A percentile compares a stretch with the other conserved stretches of the same genome.
Conservation (phyloP, 129 eudicot genomes). For the Helianthus tuberosus region DNA sequence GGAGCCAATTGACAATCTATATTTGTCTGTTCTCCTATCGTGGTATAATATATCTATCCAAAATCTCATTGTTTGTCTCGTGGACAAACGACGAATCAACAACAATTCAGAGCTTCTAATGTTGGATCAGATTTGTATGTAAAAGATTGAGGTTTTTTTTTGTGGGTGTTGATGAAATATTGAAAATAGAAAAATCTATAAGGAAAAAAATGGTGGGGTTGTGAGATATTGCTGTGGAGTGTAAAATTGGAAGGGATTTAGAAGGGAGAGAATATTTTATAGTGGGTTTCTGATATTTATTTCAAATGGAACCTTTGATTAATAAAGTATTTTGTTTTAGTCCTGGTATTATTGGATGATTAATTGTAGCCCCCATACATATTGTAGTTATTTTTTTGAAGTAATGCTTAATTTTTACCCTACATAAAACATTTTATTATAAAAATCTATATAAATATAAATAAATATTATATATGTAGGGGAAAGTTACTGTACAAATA, state of each 20-base stretch:
- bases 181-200: constrained; percentile 7
- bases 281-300: constrained; percentile 6
- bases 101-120: neutral
- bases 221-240: neutral
- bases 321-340: neutral
- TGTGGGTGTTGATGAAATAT: constrained; percentile 25
- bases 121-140: neutral
- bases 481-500: too few species aligned
- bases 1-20: constrained; percentile 29
- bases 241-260: constrained; percentile 24
- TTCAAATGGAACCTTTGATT: neutral
- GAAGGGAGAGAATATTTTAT: constrained; percentile 30
- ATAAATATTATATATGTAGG: too few species aligned
- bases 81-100: constrained; percentile 20
- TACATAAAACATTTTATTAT: too few species aligned
- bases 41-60: constrained; percentile 28
- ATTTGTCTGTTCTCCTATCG: constrained; percentile 26
- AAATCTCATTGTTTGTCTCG: constrained; percentile 39
- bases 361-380: neutral
- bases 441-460: too few species aligned
- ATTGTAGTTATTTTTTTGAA: neutral
- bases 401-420: too few species aligned
- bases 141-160: neutral
- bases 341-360: neutral
- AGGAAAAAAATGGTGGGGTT: constrained; percentile 25